These are phyloP conservation scores for Kurtzmaniella fragi DNA, from an alignment of 805 yeast species.

Conservation along the genomic window DNA sequence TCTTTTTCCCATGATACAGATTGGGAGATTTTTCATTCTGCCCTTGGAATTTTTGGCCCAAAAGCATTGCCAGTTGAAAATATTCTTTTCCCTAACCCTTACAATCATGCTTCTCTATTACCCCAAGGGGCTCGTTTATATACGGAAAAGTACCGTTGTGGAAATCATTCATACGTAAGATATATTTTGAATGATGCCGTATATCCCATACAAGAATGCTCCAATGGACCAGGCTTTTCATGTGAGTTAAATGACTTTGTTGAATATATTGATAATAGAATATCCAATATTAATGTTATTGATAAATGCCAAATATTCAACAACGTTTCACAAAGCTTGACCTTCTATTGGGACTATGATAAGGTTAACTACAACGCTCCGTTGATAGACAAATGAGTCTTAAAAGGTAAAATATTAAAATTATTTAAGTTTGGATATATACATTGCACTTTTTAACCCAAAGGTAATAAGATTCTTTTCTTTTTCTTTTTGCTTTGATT, in stretches of 20 bases:
- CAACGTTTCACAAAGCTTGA: constrained; percentile 12
- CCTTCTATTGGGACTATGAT: constrained; percentile 40
- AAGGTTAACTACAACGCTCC: not conserved
- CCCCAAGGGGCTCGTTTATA: constrained; percentile 8
- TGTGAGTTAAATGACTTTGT: constrained; percentile 11
- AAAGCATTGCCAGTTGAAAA: constrained; percentile 5
- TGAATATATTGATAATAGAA: constrained; percentile 22
- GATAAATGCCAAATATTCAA: constrained; percentile 21
- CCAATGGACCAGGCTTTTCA: constrained; percentile 11
- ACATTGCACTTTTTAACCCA: constrained; percentile 23
- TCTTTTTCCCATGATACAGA: constrained; percentile 24
- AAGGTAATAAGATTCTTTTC: constrained; percentile 26
- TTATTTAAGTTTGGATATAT: constrained; percentile 15
- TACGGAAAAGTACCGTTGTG: constrained; percentile 9
- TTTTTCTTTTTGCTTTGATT: constrained; percentile 40
- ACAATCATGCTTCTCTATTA: constrained; percentile 8
- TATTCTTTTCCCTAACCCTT: constrained; percentile 6
- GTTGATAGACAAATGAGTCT: no score
- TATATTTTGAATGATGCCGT: constrained; percentile 10
- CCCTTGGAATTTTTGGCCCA: constrained; percentile 25
- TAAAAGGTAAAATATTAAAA: not conserved
- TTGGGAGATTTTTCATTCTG: constrained; percentile 16
- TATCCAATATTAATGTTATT: constrained; percentile 21
- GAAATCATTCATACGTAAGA: constrained; percentile 9
- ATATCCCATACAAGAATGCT: constrained; percentile 8